Evolutionary conservation across 352 stramenopile species (phyloP).

Genomic region (Phytophthora pisi): DNA sequence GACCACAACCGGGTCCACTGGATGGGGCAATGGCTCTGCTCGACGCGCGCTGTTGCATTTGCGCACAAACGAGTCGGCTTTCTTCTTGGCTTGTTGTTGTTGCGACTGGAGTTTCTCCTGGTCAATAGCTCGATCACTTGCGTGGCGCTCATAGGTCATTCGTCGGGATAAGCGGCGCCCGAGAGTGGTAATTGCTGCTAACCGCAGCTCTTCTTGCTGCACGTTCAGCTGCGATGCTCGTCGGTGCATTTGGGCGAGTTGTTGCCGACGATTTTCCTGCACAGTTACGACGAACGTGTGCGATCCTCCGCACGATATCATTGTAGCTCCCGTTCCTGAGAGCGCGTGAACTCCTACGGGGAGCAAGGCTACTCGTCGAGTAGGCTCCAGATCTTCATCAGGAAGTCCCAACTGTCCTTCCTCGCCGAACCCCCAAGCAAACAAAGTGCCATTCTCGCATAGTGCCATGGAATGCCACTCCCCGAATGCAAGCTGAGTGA

Average conservation of each 20-base stretch:
- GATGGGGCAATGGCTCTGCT: constrained; percentile 13
- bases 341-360: constrained; percentile 54
- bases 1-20: constrained; percentile 11
- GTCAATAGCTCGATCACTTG: constrained; percentile 1
- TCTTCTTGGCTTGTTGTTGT: constrained; percentile 10
- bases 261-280: constrained; percentile 53
- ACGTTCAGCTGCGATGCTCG: constrained; percentile 41
- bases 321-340: constrained; percentile 61
- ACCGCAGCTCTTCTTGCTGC: constrained; percentile 25
- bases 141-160: constrained; percentile 8
- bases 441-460: constrained; percentile 56
- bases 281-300: constrained; percentile 75
- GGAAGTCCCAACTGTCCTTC: constrained; percentile 69
- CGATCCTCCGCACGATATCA: constrained; percentile 56
- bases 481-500: constrained; percentile 58
- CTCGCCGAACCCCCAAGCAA: constrained; percentile 74
- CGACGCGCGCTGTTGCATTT: constrained; percentile 31
- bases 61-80: background rate
- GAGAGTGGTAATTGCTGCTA: constrained; percentile 17
- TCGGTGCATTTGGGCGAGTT: constrained; percentile 53
- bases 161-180: constrained; percentile 7
- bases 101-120: background rate
- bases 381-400: constrained; percentile 48
- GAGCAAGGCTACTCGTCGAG: constrained; percentile 44
- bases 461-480: constrained; percentile 81